Evolutionary conservation across 768 basidiomycete genomes (phyloP).

Genomic region (Ramaria sp.): DNA sequence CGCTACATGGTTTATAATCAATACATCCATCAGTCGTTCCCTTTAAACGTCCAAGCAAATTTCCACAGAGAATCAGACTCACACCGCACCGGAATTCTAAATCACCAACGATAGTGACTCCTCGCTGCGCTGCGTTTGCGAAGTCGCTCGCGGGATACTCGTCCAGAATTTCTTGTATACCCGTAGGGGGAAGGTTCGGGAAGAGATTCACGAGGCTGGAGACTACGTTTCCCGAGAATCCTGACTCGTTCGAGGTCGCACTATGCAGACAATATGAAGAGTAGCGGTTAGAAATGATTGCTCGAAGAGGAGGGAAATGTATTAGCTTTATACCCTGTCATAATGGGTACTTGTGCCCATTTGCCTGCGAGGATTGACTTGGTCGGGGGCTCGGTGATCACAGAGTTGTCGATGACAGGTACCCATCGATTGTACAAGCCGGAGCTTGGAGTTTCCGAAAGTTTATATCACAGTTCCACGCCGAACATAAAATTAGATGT

Average conservation of each 20-base stretch:
- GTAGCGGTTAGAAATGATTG: background rate
- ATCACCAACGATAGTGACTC: conserved; percentile 40
- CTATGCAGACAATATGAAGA: conserved; percentile 18
- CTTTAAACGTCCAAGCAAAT: background rate
- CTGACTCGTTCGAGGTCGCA: conserved; percentile 50
- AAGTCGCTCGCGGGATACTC: conserved; percentile 30
- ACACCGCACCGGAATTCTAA: conserved; percentile 42
- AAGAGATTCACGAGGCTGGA: conserved; percentile 30
- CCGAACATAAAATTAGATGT: background rate
- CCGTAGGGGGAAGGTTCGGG: conserved; percentile 31
- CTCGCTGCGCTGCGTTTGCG: conserved; percentile 28
- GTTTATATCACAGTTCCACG: too few relatives aligned
- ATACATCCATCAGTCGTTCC: background rate
- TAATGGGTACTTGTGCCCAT: conserved; percentile 40
- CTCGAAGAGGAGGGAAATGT: background rate
- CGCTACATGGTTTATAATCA: conserved; percentile 19
- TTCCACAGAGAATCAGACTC: conserved; percentile 16
- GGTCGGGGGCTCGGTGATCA: conserved; percentile 42
- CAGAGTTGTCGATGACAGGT: conserved; percentile 43
- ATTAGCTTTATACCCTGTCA: conserved; percentile 52
- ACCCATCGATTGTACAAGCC: conserved; percentile 37
- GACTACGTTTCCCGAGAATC: conserved; percentile 30
- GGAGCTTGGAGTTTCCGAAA: conserved; percentile 15
- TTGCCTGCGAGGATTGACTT: conserved; percentile 31
- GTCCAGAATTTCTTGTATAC: conserved; percentile 16